Conservation (phyloP, 169 alveolate species). For the Babesia caballi region DNA sequence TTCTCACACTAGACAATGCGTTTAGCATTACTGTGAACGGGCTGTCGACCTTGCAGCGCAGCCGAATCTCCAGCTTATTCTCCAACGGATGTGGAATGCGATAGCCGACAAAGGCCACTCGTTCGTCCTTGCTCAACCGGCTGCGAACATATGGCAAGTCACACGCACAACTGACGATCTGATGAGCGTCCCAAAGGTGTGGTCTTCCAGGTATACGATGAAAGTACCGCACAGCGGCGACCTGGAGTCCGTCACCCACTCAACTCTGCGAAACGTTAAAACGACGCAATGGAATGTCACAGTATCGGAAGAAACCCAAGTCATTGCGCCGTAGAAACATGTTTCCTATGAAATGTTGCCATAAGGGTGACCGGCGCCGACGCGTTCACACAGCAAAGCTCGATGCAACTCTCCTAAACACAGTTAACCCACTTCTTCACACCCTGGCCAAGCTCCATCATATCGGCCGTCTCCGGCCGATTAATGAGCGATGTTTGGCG, state of each 20-base stretch:
- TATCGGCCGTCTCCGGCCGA: slow-evolving; percentile 70
- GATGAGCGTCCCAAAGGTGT: slow-evolving; percentile 86
- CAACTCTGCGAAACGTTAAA: slow-evolving; percentile 63
- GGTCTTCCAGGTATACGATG: slow-evolving; percentile 88
- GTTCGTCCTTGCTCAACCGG: slow-evolving; percentile 82
- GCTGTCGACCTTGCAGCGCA: slow-evolving; percentile 43
- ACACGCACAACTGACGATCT: slow-evolving; percentile 68
- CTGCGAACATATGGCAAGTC: slow-evolving; percentile 8
- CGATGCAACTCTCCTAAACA: too few species aligned
- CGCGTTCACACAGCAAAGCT: too few species aligned
- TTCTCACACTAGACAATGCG: slow-evolving; percentile 32
- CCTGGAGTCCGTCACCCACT: slow-evolving; percentile 85
- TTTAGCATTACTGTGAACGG: slow-evolving; percentile 54
- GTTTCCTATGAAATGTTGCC: neutral
- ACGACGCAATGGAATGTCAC: neutral
- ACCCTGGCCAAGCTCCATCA: slow-evolving; percentile 60
- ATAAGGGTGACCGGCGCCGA: too few species aligned
- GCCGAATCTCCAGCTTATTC: slow-evolving; percentile 53
- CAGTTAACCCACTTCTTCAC: slow-evolving; percentile 52
- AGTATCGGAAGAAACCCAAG: neutral
- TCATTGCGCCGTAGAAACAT: too few species aligned
- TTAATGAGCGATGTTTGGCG: slow-evolving; percentile 58
- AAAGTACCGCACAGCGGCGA: slow-evolving; percentile 86
- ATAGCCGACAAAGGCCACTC: slow-evolving; percentile 89
- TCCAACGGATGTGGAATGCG: slow-evolving; percentile 91